These are phyloP conservation scores for Lecanicillium sp. DNA, from an alignment of 2,329 filamentous ascomycete species.

Conservation along the genomic window DNA sequence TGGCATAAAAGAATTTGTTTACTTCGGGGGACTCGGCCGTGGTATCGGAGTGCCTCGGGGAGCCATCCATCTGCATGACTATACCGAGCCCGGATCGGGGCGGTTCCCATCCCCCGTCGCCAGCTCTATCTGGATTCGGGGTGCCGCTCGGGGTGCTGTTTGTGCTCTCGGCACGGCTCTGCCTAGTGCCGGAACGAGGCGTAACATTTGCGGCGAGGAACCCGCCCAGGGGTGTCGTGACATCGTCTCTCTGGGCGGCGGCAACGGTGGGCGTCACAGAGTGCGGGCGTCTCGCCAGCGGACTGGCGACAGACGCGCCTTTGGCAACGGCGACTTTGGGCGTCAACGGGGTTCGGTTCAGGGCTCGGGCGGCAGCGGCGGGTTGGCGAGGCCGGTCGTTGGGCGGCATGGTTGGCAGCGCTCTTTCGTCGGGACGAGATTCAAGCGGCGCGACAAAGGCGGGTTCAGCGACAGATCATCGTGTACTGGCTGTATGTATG, in stretches of 20 bases:
- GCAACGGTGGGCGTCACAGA: slow-evolving; percentile 11
- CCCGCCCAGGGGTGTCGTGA: slow-evolving; percentile 43
- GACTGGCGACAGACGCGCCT: slow-evolving; percentile 30
- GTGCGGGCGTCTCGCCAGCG: slow-evolving; percentile 29
- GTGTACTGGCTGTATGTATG: no score
- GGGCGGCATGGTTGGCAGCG: slow-evolving; percentile 8
- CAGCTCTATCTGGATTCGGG: slow-evolving; percentile 36
- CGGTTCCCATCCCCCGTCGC: slow-evolving; percentile 35
- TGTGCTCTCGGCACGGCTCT: slow-evolving; percentile 61
- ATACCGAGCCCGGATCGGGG: slow-evolving; percentile 21
- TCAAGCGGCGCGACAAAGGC: no score
- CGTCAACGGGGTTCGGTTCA: slow-evolving; percentile 41
- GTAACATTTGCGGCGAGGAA: slow-evolving; percentile 65
- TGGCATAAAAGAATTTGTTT: slow-evolving; percentile 84
- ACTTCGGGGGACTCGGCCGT: slow-evolving; percentile 33
- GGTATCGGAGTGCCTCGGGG: slow-evolving; percentile 18
- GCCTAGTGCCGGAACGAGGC: slow-evolving; percentile 68
- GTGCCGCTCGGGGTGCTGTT: slow-evolving; percentile 59
- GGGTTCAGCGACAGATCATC: no score
- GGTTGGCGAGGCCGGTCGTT: slow-evolving; percentile 58
- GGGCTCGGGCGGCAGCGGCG: slow-evolving; percentile 53
- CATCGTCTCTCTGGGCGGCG: slow-evolving; percentile 34
- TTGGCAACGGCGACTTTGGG: slow-evolving; percentile 46
- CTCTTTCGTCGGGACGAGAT: no score
- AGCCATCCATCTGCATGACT: slow-evolving; percentile 18